Evolutionary conservation across 768 basidiomycete genomes (phyloP), one percentile per base, ranked within the genome.

Genomic region (Candolleomyces eurysporus): DNA sequence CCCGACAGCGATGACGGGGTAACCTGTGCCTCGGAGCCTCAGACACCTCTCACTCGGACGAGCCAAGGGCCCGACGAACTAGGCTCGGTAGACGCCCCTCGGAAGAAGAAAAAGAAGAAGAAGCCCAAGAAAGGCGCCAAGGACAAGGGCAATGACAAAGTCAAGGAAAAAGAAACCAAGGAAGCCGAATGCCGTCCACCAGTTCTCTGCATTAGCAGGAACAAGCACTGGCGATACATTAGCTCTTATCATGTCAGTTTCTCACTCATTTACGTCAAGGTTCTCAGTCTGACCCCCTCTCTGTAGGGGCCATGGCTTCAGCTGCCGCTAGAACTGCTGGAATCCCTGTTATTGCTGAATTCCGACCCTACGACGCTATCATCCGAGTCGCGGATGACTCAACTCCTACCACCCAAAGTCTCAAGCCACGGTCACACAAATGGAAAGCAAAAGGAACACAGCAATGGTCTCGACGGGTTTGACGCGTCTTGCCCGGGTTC

Each of bases 151-250:
- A 65, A 65, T 52, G 63, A 63, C n/a, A 65, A 61, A 22, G 56
- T 78, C 4, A 75, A 84, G 58, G 72, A 71, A 26, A 83, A 82
- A 65, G 78, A 82, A 43, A 67, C 69, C 36, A 69, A 71, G 52
- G 76, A 79, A 36, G 73, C 74, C 31, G 82, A 83, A 31, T 76
- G 76, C 40, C 83, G 83, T 49, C 85, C 85, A 16, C 81, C 88
- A 0, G 85, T 90, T 40, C 82, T 95, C 3, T 91, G 90, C 71
- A 95, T 96, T 67, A 92, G 90, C 75, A 84, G 94, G 65, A 94
- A 95, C 78, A 96, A 96, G 73, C 94, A 96, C 68, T 94, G 93
- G 94, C 85, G 88, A 31, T 94, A 94, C 68, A 94, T 95, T 75
- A 92, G 90, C 74, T 92, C 92, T 22, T 94, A 91, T 72, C 91